A percentile compares a stretch with the other conserved stretches of the same genome.
phyloP scores from a whole-genome alignment of 2,329 filamentous ascomycete species.

The Penicillium hordei region DNA sequence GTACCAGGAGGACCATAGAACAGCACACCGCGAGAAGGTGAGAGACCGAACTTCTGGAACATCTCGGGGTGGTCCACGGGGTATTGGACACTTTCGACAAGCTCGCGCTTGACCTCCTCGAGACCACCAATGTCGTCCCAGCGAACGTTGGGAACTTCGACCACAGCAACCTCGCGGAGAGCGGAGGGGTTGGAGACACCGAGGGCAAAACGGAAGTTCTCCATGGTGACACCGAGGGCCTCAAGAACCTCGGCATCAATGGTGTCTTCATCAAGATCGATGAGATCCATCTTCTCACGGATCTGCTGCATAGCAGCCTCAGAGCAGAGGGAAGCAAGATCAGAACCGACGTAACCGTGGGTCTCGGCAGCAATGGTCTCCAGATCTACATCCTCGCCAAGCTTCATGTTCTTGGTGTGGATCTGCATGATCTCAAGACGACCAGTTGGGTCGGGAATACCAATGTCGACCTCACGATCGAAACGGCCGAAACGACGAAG shows the following conservation, averaged over 20 bases:
- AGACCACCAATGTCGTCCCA: constrained; percentile 99
- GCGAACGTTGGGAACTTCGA: constrained; percentile 98
- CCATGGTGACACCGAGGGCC: constrained; percentile 97
- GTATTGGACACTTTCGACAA: constrained; percentile 98
- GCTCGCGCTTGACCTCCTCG: constrained; percentile 97
- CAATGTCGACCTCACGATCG: constrained; percentile 98
- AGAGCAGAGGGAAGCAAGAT: constrained; percentile 96
- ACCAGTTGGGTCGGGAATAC: constrained; percentile 94
- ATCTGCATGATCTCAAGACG: constrained; percentile 99
- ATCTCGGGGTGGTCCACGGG: constrained; percentile 99
- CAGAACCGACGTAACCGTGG: constrained; percentile 97
- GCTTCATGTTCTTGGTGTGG: constrained; percentile 99
- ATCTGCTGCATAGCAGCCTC: constrained; percentile 99
- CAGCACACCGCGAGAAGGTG: constrained; percentile 93
- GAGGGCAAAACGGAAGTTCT: constrained; percentile 99
- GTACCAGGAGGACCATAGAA: constrained; percentile 99
- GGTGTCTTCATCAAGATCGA: constrained; percentile 97
- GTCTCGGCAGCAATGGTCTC: constrained; percentile 97
- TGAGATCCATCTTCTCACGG: constrained; percentile 99
- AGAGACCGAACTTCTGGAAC: constrained; percentile 99
- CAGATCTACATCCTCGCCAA: constrained; percentile 92
- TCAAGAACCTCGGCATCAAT: constrained; percentile 98
- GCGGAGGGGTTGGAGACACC: constrained; percentile 98
- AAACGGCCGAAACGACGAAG: constrained; percentile 98
- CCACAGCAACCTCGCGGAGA: constrained; percentile 96